A percentile compares a stretch with the other conserved stretches of the same genome.
Conservation (phyloP, 371 early-diverging fungal genomes). For the Mucor indicus region DNA sequence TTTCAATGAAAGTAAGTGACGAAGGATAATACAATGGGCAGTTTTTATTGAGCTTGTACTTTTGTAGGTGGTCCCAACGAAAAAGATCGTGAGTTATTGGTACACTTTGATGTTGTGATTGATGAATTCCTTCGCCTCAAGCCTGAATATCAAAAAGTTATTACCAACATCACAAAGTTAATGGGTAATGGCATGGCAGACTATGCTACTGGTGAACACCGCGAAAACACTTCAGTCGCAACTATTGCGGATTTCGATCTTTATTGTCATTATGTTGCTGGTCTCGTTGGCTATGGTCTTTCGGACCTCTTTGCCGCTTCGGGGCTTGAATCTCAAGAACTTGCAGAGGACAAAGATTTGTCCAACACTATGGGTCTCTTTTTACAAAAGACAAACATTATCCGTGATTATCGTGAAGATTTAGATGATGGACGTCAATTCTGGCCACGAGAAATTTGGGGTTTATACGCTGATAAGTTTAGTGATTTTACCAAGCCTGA, state of each 20-base stretch:
- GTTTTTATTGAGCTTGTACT: not conserved
- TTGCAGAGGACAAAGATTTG: constrained; percentile 32
- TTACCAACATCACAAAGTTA: constrained; percentile 84
- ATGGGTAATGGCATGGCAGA: constrained; percentile 97
- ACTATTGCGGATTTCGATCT: constrained; percentile 86
- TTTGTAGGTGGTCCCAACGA: constrained; percentile 80
- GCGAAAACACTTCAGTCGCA: constrained; percentile 66
- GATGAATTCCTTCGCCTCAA: constrained; percentile 81
- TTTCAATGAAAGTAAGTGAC: constrained; percentile 71
- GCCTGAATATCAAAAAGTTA: constrained; percentile 75
- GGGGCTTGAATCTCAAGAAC: constrained; percentile 71
- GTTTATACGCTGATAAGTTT: constrained; percentile 59
- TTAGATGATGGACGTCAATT: constrained; percentile 84
- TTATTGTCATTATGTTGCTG: constrained; percentile 97
- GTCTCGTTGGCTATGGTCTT: constrained; percentile 93
- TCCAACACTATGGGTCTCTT: constrained; percentile 94
- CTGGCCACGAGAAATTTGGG: constrained; percentile 95
- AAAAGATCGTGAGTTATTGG: constrained; percentile 88
- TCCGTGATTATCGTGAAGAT: constrained; percentile 92
- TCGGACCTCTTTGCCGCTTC: constrained; percentile 88
- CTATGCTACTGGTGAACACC: constrained; percentile 64
- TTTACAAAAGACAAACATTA: constrained; percentile 95
- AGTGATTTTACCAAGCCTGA: constrained; percentile 62
- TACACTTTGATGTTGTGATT: constrained; percentile 87
- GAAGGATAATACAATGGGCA: too few relatives aligned